Evolutionary conservation across 2,329 filamentous ascomycete genomes (phyloP).

Genomic region (Botrytis elliptica): DNA sequence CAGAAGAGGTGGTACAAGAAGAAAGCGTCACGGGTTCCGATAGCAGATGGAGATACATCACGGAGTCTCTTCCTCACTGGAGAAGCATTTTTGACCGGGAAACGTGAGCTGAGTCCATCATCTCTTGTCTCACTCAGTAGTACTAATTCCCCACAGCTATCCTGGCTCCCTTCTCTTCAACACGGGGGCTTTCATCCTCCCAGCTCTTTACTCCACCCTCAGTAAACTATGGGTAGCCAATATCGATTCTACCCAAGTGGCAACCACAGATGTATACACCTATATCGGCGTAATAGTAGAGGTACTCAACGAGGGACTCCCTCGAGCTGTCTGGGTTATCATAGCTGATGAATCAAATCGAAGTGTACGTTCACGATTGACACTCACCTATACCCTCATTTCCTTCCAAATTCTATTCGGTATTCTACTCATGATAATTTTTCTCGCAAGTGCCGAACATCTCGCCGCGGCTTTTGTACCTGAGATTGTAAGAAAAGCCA

Average conservation of each 20-base stretch:
- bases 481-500: slow-evolving; percentile 52
- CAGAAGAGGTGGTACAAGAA: not conserved
- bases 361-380: slow-evolving; percentile 50
- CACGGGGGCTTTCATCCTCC: slow-evolving; percentile 59
- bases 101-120: not conserved
- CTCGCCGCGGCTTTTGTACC: slow-evolving; percentile 66
- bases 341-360: slow-evolving; percentile 64
- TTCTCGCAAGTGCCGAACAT: slow-evolving; percentile 52
- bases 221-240: slow-evolving; percentile 70
- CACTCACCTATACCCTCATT: slow-evolving; percentile 62
- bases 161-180: slow-evolving; percentile 62
- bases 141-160: slow-evolving; percentile 45
- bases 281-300: slow-evolving; percentile 68
- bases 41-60: not conserved
- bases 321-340: slow-evolving; percentile 64
- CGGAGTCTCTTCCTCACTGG: not conserved
- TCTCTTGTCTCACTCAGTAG: not conserved
- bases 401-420: slow-evolving; percentile 59
- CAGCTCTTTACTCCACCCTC: slow-evolving; percentile 65
- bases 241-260: slow-evolving; percentile 62
- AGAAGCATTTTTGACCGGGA: not conserved
- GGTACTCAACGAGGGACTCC: slow-evolving; percentile 71
- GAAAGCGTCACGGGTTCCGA: not conserved
- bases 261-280: slow-evolving; percentile 65
- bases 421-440: slow-evolving; percentile 57